A percentile compares a stretch with the other conserved stretches of the same genome.
Conservation (phyloP, 768 basidiomycete species). For the Mycena pura region DNA sequence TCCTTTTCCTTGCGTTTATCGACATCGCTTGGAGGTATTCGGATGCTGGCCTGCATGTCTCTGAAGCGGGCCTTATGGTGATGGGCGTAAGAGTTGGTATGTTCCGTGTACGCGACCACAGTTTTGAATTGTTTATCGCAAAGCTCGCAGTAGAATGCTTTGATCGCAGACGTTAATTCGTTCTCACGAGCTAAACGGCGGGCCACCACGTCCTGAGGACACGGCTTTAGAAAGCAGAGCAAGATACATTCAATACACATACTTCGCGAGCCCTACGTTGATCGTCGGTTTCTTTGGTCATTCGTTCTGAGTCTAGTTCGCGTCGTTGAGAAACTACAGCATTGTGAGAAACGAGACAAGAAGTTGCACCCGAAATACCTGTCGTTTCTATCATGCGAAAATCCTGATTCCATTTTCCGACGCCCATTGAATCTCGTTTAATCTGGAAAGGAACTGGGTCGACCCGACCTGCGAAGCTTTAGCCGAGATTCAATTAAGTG, state of each 20-base stretch:
- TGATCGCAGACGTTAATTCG: slow-evolving; percentile 72
- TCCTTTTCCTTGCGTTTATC: slow-evolving; percentile 87
- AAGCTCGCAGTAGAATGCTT: slow-evolving; percentile 79
- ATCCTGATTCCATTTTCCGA: slow-evolving; percentile 82
- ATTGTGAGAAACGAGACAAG: not conserved
- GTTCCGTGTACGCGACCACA: slow-evolving; percentile 88
- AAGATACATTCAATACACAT: slow-evolving; percentile 11
- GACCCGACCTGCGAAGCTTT: slow-evolving; percentile 63
- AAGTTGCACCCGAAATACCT: not conserved
- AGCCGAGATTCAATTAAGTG: not conserved
- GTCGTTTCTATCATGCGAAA: slow-evolving; percentile 86
- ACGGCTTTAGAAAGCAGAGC: slow-evolving; percentile 1
- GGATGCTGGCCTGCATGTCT: slow-evolving; percentile 81
- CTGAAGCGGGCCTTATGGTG: slow-evolving; percentile 83
- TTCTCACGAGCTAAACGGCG: slow-evolving; percentile 68
- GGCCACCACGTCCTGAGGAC: slow-evolving; percentile 63
- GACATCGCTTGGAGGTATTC: slow-evolving; percentile 69
- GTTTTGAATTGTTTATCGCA: slow-evolving; percentile 91
- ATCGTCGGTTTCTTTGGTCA: slow-evolving; percentile 79
- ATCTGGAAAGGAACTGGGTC: slow-evolving; percentile 85
- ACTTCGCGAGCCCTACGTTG: slow-evolving; percentile 80
- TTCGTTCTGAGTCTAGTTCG: slow-evolving; percentile 80
- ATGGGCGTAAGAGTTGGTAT: slow-evolving; percentile 88
- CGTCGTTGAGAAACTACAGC: slow-evolving; percentile 72
- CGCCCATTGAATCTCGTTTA: slow-evolving; percentile 78